Percentiles rank a stretch among this genome's conserved stretches.
Evolutionary conservation across 805 yeast genomes (phyloP).

Genomic region (Yueomyces sp.): DNA sequence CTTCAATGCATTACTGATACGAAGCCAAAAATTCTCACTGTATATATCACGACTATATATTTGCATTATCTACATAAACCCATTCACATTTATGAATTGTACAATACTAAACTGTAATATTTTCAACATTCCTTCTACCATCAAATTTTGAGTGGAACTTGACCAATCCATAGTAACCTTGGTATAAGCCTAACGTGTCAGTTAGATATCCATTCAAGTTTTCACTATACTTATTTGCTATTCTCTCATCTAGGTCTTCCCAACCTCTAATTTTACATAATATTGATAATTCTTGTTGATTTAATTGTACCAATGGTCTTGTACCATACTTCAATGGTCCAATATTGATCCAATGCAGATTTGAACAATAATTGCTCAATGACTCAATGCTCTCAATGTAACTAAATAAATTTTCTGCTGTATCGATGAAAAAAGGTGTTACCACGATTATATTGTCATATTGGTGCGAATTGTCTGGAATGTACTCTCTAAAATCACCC

Average conservation of each 20-base stretch:
- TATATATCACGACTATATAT: no score
- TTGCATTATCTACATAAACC: no score
- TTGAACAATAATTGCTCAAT: slow-evolving; percentile 20
- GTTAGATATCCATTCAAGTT: slow-evolving; percentile 50
- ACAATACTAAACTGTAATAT: no score
- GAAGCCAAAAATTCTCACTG: no score
- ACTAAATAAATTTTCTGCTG: slow-evolving; percentile 75
- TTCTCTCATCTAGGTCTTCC: slow-evolving; percentile 26
- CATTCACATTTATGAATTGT: no score
- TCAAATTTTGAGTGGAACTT: slow-evolving; percentile 23
- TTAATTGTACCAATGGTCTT: slow-evolving; percentile 63
- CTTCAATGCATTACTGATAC: no score
- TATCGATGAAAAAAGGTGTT: slow-evolving; percentile 74
- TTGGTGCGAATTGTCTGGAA: slow-evolving; percentile 10
- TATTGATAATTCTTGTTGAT: slow-evolving; percentile 50
- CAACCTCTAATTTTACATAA: slow-evolving; percentile 52
- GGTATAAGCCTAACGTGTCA: slow-evolving; percentile 55
- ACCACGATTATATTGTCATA: slow-evolving; percentile 42
- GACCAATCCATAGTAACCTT: slow-evolving; percentile 58
- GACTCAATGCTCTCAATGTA: slow-evolving; percentile 54
- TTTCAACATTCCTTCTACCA: neutral
- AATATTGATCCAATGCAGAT: slow-evolving; percentile 71
- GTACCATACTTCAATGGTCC: slow-evolving; percentile 93
- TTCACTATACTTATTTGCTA: slow-evolving; percentile 19
- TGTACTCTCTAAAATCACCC: slow-evolving; percentile 54